These are phyloP conservation scores for Xylariaceae sp. DNA, from an alignment of 2,329 filamentous ascomycete species.

Conservation along the genomic window DNA sequence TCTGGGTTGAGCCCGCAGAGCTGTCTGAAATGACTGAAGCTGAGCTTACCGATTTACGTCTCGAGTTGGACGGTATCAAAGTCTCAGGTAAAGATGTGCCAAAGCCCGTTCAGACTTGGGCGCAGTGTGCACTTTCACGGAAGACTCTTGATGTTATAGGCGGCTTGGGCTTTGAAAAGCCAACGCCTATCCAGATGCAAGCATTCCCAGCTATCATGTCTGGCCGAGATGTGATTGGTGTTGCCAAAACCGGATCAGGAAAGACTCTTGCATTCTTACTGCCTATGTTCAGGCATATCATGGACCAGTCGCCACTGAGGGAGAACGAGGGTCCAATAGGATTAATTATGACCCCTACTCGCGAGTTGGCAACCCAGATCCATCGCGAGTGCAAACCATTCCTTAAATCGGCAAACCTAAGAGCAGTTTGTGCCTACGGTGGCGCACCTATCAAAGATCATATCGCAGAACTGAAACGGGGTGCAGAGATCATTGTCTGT, in stretches of 20 bases:
- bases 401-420: slow-evolving; percentile 81
- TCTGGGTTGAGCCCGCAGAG: slow-evolving; percentile 91
- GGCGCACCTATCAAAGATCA: slow-evolving; percentile 97
- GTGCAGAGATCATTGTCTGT: slow-evolving; percentile 92
- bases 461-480: slow-evolving; percentile 94
- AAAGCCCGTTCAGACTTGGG: slow-evolving; percentile 95
- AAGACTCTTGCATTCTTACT: slow-evolving; percentile 96
- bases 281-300: slow-evolving; percentile 98
- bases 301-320: slow-evolving; percentile 84
- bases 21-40: slow-evolving; percentile 82
- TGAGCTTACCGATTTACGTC: slow-evolving; percentile 79
- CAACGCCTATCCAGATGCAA: slow-evolving; percentile 94
- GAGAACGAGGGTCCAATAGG: slow-evolving; percentile 87
- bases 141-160: slow-evolving; percentile 87
- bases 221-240: slow-evolving; percentile 91
- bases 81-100: slow-evolving; percentile 87
- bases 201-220: slow-evolving; percentile 96
- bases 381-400: slow-evolving; percentile 95
- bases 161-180: slow-evolving; percentile 81
- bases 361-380: slow-evolving; percentile 93
- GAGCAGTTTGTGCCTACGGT: slow-evolving; percentile 91
- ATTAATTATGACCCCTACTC: slow-evolving; percentile 90
- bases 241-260: slow-evolving; percentile 96
- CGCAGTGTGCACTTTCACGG: slow-evolving; percentile 88
- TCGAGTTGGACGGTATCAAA: slow-evolving; percentile 95